A percentile compares a stretch with the other conserved stretches of the same genome.
These are phyloP conservation scores for Elsinoe necatrix DNA, from an alignment of 2,329 filamentous ascomycete species.

Conservation along the genomic window DNA sequence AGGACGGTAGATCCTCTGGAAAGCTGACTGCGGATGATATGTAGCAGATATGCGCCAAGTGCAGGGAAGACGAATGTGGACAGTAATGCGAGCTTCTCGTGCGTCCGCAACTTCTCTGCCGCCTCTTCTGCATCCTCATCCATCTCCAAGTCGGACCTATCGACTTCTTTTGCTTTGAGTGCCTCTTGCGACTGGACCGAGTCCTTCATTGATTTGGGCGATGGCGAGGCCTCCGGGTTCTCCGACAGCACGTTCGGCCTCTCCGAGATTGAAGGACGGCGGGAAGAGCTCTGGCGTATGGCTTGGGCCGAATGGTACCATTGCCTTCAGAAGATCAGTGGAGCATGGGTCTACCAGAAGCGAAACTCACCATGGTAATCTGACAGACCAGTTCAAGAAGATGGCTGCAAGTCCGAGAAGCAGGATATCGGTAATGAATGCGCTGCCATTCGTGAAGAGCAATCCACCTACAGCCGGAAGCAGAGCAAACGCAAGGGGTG, in stretches of 20 bases:
- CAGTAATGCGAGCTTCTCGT: slow-evolving; percentile 66
- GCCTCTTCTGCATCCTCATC: slow-evolving; percentile 31
- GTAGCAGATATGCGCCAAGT: slow-evolving; percentile 73
- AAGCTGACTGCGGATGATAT: slow-evolving; percentile 70
- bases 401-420: slow-evolving; percentile 71
- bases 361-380: slow-evolving; percentile 67
- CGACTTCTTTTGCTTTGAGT: slow-evolving; percentile 12
- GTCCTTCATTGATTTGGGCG: slow-evolving; percentile 16
- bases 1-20: slow-evolving; percentile 76
- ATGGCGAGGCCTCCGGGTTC: slow-evolving; percentile 21
- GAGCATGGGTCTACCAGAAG: background rate
- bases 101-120: slow-evolving; percentile 57
- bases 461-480: slow-evolving; percentile 78
- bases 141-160: slow-evolving; percentile 14
- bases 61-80: slow-evolving; percentile 74
- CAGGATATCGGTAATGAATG: slow-evolving; percentile 76
- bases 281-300: slow-evolving; percentile 18
- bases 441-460: slow-evolving; percentile 74
- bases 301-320: slow-evolving; percentile 46
- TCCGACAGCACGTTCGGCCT: slow-evolving; percentile 17
- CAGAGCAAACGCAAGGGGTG: slow-evolving; percentile 75
- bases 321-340: slow-evolving; percentile 31
- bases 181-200: slow-evolving; percentile 7
- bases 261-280: background rate
- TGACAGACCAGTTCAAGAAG: slow-evolving; percentile 87